Evolutionary conservation across 805 yeast genomes (phyloP), one percentile per base, ranked within the genome.

Genomic region (Starmerella floris): DNA sequence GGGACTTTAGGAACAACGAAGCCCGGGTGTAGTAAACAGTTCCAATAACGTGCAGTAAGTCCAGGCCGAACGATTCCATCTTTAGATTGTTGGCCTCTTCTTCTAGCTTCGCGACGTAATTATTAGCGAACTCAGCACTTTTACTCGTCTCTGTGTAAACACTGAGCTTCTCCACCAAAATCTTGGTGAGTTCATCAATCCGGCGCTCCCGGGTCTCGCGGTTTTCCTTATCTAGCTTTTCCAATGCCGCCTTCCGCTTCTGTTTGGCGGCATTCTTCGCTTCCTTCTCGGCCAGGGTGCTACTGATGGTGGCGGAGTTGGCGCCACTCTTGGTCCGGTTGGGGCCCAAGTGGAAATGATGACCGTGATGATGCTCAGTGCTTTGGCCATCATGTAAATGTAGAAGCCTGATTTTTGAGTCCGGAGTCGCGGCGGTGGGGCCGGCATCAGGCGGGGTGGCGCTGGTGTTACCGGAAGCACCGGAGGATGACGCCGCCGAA

Each of bases 51-150:
- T 67, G 71, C 50, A 88, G 65, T 39, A 91, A 68, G 62, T 88
- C 94, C 39, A 88, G 63, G 13, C 99, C 99, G 64, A 91, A 91
- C 41, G 95, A 83, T 67, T 91, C 98, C 71, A 84, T 74, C 61
- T 91, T 91, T 57, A 91, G 66, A 48, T 81, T 81, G 56, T 87
- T 91, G 15, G 94, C 94, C 60, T 91, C 97, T 54, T 78, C 76
- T 48, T 68, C 69, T 51, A 82, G 70, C 58, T 81, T 79, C 43
- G 67, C 68, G 46, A 69, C 63, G 59, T 84, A 88, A 0, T 79
- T 69, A 5, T 61, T 59, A 40, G 79, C 67, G 31, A 85, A 77
- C 26, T 76, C 83, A 0, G 64, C 66, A 40, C 74, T 77, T 52
- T 72, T 71, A 25, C 68, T 70, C n/a, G 85, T 74, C 31, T 73